Evolutionary conservation across 2,329 filamentous ascomycete species (phyloP).

Genomic region (Alternaria ventricosa): DNA sequence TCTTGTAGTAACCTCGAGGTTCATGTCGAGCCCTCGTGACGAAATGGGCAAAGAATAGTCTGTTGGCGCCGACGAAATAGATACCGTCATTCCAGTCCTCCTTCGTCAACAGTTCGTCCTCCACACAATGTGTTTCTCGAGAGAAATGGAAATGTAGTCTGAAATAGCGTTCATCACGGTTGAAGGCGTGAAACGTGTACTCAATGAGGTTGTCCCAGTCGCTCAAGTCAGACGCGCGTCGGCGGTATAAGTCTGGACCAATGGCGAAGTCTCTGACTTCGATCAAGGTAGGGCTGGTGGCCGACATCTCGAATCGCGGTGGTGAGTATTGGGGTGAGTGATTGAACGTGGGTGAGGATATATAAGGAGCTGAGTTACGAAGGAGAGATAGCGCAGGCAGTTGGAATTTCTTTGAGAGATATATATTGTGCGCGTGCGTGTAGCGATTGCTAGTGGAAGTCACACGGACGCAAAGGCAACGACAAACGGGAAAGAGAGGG

Average conservation of each 20-base stretch:
- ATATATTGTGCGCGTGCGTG: neutral
- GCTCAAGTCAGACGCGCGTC: neutral
- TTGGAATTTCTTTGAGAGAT: neutral
- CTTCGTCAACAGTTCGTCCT: neutral
- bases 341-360: neutral
- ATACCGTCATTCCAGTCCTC: neutral
- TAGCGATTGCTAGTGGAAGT: neutral
- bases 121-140: neutral
- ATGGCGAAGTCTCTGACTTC: conserved; percentile 2
- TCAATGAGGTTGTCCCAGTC: neutral
- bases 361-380: neutral
- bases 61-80: neutral
- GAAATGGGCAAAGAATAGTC: neutral
- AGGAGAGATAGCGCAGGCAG: neutral
- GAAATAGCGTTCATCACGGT: neutral
- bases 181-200: neutral
- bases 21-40: neutral
- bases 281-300: neutral
- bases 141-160: conserved; percentile 2
- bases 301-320: neutral
- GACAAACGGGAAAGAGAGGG: neutral
- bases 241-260: neutral
- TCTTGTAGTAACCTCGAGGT: neutral
- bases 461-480: neutral
- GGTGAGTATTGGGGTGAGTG: neutral